phyloP scores from a whole-genome alignment of 805 yeast genomes.

The Priceomyces carsonii region DNA sequence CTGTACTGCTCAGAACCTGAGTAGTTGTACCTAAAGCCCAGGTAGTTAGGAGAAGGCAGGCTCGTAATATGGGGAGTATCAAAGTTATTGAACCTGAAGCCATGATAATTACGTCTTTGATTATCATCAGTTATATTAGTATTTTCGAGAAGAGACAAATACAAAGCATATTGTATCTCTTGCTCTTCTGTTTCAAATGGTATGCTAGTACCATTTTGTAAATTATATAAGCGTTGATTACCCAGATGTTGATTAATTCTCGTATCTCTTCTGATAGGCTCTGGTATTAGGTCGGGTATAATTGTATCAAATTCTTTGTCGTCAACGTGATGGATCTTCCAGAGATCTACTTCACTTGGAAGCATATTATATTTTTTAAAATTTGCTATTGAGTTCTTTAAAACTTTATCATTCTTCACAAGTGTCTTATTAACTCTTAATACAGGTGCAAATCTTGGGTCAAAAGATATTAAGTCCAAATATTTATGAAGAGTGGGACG shows the following conservation, averaged over 20 bases:
- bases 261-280: neutral
- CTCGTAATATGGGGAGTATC: conserved; percentile 1
- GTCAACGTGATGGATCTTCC: conserved; percentile 29
- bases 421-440: conserved; percentile 21
- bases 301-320: conserved; percentile 23
- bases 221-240: neutral
- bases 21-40: neutral
- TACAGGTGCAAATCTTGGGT: conserved; percentile 26
- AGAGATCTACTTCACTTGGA: conserved; percentile 23
- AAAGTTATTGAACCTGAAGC: conserved; percentile 6
- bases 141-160: conserved; percentile 8
- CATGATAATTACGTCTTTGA: conserved; percentile 3
- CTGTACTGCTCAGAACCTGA: too few species aligned
- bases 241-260: too few species aligned
- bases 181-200: conserved; percentile 5
- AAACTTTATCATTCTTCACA: conserved; percentile 12
- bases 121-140: neutral
- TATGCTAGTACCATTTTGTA: conserved; percentile 1
- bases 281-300: conserved; percentile 19
- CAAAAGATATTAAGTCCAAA: conserved; percentile 27
- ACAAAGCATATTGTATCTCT: conserved; percentile 8
- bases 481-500: conserved; percentile 23
- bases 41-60: neutral
- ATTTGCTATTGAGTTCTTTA: conserved; percentile 15
- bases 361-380: conserved; percentile 21